Percentiles rank a stretch among this genome's conserved stretches.
Evolutionary conservation across 768 basidiomycete genomes (phyloP).

Genomic region (Serendipita sp.): DNA sequence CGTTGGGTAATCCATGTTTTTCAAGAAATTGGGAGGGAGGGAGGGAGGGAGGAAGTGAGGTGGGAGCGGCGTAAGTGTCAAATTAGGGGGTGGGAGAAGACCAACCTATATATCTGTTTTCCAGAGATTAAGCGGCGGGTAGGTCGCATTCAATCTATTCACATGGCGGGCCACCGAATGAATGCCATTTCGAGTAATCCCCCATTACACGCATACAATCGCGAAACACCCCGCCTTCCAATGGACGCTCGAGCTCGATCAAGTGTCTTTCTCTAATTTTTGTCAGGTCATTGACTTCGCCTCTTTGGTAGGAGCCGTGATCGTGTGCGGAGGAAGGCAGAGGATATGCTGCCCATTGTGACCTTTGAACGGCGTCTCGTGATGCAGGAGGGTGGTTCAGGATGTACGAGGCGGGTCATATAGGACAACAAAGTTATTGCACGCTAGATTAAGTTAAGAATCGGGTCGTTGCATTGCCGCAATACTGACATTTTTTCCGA

Average conservation of each 20-base stretch:
- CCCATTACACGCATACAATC: neutral
- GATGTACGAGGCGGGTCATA: no score
- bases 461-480: no score
- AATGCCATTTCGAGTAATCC: neutral
- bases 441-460: neutral
- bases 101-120: neutral
- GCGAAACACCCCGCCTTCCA: neutral
- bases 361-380: neutral
- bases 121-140: conserved; percentile 5
- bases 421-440: neutral
- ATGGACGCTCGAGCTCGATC: neutral
- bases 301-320: neutral
- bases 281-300: neutral
- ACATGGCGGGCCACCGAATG: neutral
- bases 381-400: neutral
- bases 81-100: neutral
- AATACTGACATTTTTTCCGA: neutral
- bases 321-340: neutral
- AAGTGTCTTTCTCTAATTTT: neutral
- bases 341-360: neutral
- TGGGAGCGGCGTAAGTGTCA: neutral
- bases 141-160: neutral
- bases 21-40: neutral
- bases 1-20: conserved; percentile 1
- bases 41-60: neutral